Percentiles rank a stretch among this genome's conserved stretches.
Conservation (phyloP, 345 rosid genomes). For the Pistacia atlantica region DNA sequence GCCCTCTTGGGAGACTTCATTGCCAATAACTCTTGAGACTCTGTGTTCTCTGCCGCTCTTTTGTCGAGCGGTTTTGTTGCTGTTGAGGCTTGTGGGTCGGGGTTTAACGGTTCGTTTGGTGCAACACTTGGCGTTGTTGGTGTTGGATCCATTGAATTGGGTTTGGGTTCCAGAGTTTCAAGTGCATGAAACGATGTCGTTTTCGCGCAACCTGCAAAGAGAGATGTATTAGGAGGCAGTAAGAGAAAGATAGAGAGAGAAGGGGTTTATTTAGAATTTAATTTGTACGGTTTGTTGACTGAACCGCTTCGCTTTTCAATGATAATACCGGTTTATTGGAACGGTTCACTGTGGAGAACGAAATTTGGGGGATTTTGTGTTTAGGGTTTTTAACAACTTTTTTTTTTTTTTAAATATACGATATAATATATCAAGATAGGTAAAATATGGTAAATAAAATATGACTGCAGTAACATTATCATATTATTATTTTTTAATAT, state of each 20-base stretch:
- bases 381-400: background rate
- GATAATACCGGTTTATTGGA: background rate
- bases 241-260: slow-evolving; percentile 18
- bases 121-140: slow-evolving; percentile 4
- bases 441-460: too few relatives aligned
- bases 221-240: slow-evolving; percentile 2
- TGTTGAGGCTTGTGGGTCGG: background rate
- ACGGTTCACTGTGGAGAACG: background rate
- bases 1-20: slow-evolving; percentile 37
- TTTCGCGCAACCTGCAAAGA: slow-evolving; percentile 15
- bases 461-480: too few relatives aligned
- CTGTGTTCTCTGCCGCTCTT: slow-evolving; percentile 28
- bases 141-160: slow-evolving; percentile 22
- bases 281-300: slow-evolving; percentile 1
- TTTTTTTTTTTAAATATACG: background rate
- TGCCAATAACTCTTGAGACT: slow-evolving; percentile 10
- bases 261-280: slow-evolving; percentile 15
- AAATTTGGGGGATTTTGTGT: background rate
- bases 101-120: slow-evolving; percentile 12
- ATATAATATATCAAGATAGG: too few relatives aligned
- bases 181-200: slow-evolving; percentile 12
- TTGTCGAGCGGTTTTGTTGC: slow-evolving; percentile 16
- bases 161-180: slow-evolving; percentile 4
- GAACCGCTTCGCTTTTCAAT: background rate
- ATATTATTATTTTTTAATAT: too few relatives aligned